Evolutionary conservation across 1,284 basidiomycete species (phyloP).

Genomic region (Leucoagaricus sp.): DNA sequence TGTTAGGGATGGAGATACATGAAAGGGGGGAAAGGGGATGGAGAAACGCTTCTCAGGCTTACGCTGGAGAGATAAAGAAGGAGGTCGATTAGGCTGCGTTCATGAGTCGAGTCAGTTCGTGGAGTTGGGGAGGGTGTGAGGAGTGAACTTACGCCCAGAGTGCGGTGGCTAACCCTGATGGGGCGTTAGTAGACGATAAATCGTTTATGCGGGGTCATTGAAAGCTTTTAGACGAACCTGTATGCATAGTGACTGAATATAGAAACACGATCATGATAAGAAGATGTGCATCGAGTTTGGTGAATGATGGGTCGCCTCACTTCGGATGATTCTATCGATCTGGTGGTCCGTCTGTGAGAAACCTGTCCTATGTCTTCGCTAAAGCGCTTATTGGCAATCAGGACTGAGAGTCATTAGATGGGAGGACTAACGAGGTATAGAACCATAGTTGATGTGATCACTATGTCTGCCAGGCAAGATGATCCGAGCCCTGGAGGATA

Average conservation of each 20-base stretch:
- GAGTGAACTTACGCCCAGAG: slow-evolving; percentile 6
- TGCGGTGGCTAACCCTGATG: slow-evolving; percentile 5
- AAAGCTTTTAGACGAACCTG: slow-evolving; percentile 19
- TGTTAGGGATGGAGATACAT: not conserved
- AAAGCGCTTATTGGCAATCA: not conserved
- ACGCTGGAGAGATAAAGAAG: slow-evolving; percentile 11
- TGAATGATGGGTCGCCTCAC: slow-evolving; percentile 19
- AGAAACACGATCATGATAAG: too few relatives aligned
- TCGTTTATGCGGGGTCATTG: not conserved
- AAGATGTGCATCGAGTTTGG: not conserved
- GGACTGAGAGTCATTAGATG: not conserved
- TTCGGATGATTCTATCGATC: slow-evolving; percentile 31
- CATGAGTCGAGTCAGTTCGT: not conserved
- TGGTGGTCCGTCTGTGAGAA: slow-evolving; percentile 28
- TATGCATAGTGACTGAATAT: slow-evolving; percentile 33
- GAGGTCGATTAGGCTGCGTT: slow-evolving; percentile 9
- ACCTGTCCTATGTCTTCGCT: slow-evolving; percentile 27
- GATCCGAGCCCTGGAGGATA: slow-evolving; percentile 21
- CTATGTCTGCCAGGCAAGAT: slow-evolving; percentile 15
- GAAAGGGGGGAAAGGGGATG: not conserved
- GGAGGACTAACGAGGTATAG: slow-evolving; percentile 13
- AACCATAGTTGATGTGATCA: slow-evolving; percentile 19
- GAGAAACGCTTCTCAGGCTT: not conserved
- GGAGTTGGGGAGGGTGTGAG: too few relatives aligned
- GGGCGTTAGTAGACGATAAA: too few relatives aligned